Evolutionary conservation across 371 early-diverging fungal species (phyloP), one percentile per base, ranked within the genome.

Genomic region (Synchytrium microbalum): DNA sequence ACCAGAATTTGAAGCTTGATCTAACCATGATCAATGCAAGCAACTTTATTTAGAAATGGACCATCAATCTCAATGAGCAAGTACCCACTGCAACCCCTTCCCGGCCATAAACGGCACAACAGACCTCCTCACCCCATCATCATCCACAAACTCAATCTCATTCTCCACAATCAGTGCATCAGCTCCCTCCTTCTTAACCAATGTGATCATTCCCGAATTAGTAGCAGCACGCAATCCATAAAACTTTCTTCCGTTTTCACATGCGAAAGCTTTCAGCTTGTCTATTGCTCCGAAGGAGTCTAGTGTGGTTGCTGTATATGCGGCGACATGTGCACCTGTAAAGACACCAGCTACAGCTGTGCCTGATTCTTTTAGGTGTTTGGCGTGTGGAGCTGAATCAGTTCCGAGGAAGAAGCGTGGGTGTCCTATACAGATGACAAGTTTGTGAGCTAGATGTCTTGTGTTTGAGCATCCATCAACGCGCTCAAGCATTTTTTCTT

Each of bases 321-420:
- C 92, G 27, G 92, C 67, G 0, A 92, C 81, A 28, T 89, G 75
- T 16, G 93, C 91, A 0, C 89, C 87, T 2, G 94, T 95, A 67
- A 90, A 98, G 0, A 98, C 94, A 31, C 98, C 96, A 0, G 82
- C 82, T n/a, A 92, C 93, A 1, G 92, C 86, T 1, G 80, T 79
- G 3, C 88, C 83, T n/a, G 85, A 85, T 72, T 93, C 92, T 73
- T 97, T 97, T 58, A 83, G 75, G 63, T 85, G 78, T 23, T 87
- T 83, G 3, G 94, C 92, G 64, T 97, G 98, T 27, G 98, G 98
- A 0, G 98, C 96, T 13, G 95, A 95, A 69, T 97, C 98, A 19
- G 93, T 92, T 29, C 98, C 98, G 2, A 97, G 76, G 82, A 97
- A 97, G 85, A 97, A 94, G 10, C 92, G 85, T 27, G 94, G 94